Evolutionary conservation across 768 basidiomycete species (phyloP).

Genomic region (Tulasnella sp.): DNA sequence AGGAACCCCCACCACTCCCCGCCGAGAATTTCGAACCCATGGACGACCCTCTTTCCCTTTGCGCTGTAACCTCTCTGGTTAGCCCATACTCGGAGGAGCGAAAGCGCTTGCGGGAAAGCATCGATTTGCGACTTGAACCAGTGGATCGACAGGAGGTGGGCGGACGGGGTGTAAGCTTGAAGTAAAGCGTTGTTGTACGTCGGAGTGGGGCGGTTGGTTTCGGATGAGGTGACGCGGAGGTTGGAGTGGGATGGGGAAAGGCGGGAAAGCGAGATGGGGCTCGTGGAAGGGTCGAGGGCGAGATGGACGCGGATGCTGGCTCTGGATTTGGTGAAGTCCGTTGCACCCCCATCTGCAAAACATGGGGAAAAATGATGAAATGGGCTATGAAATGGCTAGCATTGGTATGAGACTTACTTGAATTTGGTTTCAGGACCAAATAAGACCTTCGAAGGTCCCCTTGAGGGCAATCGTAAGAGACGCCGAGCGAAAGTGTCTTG

Average conservation of each 20-base stretch:
- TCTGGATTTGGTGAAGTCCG: conserved; percentile 64
- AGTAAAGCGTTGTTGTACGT: conserved; percentile 71
- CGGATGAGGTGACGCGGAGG: conserved; percentile 43
- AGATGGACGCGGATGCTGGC: conserved; percentile 72
- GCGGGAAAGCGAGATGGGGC: conserved; percentile 61
- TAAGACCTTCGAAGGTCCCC: conserved; percentile 64
- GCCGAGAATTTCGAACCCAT: conserved; percentile 36
- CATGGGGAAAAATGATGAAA: not conserved
- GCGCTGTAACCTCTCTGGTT: conserved; percentile 69
- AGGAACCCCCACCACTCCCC: conserved; percentile 68
- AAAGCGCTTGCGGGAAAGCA: conserved; percentile 66
- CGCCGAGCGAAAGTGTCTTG: conserved; percentile 50
- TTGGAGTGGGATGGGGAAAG: conserved; percentile 75
- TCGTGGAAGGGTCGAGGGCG: conserved; percentile 48
- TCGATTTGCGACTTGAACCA: conserved; percentile 48
- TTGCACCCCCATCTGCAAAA: conserved; percentile 43
- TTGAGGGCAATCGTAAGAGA: conserved; percentile 53
- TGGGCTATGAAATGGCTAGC: not conserved
- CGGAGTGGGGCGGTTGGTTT: conserved; percentile 54
- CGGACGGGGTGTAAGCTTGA: conserved; percentile 48
- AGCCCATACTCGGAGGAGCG: conserved; percentile 85
- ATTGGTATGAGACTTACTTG: conserved; percentile 41
- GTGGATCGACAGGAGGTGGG: conserved; percentile 54
- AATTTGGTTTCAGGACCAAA: conserved; percentile 54
- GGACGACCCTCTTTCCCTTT: conserved; percentile 5